Evolutionary conservation across 345 rosid genomes (phyloP).

Genomic region (Stellera chamaejasme): DNA sequence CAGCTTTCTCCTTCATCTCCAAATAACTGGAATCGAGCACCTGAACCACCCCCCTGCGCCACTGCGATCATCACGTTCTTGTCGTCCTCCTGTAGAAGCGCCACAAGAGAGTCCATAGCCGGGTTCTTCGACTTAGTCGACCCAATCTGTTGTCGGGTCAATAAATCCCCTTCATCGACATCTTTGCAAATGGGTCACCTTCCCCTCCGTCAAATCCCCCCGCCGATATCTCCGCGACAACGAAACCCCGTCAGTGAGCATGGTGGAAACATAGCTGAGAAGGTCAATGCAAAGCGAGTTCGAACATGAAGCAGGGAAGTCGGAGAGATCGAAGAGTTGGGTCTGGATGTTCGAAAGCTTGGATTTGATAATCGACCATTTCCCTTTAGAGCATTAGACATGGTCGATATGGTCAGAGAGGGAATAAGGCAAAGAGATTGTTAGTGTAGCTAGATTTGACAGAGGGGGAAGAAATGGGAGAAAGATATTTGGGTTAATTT

Average conservation of each 20-base stretch:
- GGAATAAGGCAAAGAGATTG: too few species aligned
- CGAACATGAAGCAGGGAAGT: constrained; percentile 32
- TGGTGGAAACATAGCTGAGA: constrained; percentile 31
- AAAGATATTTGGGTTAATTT: too few species aligned
- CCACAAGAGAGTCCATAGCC: constrained; percentile 61
- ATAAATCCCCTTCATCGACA: constrained; percentile 55
- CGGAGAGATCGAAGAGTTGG: constrained; percentile 59
- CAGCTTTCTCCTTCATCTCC: constrained; percentile 66
- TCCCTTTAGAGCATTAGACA: constrained; percentile 49
- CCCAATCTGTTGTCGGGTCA: constrained; percentile 80
- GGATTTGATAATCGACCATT: constrained; percentile 59
- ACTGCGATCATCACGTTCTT: constrained; percentile 87
- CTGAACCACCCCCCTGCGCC: constrained; percentile 83
- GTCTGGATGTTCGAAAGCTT: constrained; percentile 53
- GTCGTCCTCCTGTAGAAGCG: constrained; percentile 52
- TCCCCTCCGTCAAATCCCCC: constrained; percentile 48
- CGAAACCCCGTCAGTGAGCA: constrained; percentile 41
- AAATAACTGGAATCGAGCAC: constrained; percentile 53
- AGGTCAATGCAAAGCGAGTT: constrained; percentile 55
- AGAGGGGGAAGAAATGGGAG: too few species aligned
- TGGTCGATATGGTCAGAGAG: constrained; percentile 36
- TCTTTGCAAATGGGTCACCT: constrained; percentile 91
- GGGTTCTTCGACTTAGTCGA: constrained; percentile 52
- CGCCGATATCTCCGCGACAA: constrained; percentile 43
- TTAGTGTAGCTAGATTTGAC: too few species aligned